These are phyloP conservation scores for Ophiocordyceps unilateralis DNA, from an alignment of 2,329 filamentous ascomycete genomes.

Conservation along the genomic window DNA sequence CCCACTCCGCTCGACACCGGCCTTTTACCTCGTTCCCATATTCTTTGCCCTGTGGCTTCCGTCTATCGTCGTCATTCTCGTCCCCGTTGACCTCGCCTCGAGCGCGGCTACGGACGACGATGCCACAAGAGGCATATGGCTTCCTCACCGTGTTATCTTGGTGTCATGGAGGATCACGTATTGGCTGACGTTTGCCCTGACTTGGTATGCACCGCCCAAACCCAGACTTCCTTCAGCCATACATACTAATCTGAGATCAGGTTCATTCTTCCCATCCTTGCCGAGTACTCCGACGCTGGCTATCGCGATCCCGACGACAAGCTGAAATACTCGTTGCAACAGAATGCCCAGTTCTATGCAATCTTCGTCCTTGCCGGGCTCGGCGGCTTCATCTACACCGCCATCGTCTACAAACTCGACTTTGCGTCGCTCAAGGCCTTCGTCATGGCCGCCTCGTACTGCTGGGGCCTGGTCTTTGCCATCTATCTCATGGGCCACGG, in stretches of 20 bases:
- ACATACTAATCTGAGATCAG: constrained; percentile 21
- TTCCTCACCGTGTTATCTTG: constrained; percentile 59
- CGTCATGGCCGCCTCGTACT: constrained; percentile 87
- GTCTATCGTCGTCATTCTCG: constrained; percentile 75
- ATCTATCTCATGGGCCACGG: constrained; percentile 98
- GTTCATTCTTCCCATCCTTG: constrained; percentile 82
- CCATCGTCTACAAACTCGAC: constrained; percentile 58
- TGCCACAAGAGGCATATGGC: constrained; percentile 66
- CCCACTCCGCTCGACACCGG: constrained; percentile 75
- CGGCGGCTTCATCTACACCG: constrained; percentile 66
- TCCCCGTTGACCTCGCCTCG: constrained; percentile 90
- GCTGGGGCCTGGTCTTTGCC: constrained; percentile 77
- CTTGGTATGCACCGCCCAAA: constrained; percentile 46
- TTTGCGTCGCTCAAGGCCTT: constrained; percentile 61
- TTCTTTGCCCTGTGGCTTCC: constrained; percentile 93
- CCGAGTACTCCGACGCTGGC: constrained; percentile 87
- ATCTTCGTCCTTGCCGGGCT: constrained; percentile 56
- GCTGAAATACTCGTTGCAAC: constrained; percentile 67
- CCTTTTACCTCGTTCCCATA: constrained; percentile 77
- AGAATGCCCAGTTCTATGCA: constrained; percentile 77
- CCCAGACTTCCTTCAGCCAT: neutral
- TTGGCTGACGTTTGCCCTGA: constrained; percentile 90
- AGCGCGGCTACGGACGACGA: constrained; percentile 58
- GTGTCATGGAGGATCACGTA: constrained; percentile 92
- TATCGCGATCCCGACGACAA: constrained; percentile 74